These are phyloP conservation scores for Globisporangium megalacanthum DNA, from an alignment of 352 stramenopile genomes.

Conservation along the genomic window DNA sequence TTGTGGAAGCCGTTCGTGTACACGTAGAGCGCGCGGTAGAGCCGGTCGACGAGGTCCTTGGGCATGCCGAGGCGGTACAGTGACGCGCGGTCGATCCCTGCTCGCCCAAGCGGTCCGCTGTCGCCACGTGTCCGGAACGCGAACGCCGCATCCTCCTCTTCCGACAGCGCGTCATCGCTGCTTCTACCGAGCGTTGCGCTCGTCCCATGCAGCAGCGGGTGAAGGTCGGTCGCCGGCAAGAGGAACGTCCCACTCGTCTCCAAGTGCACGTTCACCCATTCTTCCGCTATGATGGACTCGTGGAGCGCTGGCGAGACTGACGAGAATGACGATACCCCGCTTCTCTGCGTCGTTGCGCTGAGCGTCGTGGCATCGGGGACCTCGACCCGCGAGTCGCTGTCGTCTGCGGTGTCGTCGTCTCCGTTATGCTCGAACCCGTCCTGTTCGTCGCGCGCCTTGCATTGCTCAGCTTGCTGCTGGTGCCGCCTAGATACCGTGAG, in stretches of 20 bases:
- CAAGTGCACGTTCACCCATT: slow-evolving; percentile 23
- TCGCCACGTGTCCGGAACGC: slow-evolving; percentile 35
- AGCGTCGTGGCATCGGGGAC: not conserved
- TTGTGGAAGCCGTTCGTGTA: slow-evolving; percentile 85
- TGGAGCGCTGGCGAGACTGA: slow-evolving; percentile 31
- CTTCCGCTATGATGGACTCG: slow-evolving; percentile 43
- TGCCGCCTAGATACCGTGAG: slow-evolving; percentile 15
- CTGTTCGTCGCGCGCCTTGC: slow-evolving; percentile 3
- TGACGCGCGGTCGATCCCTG: slow-evolving; percentile 66
- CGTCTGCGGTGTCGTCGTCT: not conserved
- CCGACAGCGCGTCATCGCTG: slow-evolving; percentile 29
- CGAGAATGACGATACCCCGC: not conserved
- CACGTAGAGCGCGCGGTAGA: slow-evolving; percentile 80
- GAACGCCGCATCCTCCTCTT: slow-evolving; percentile 28
- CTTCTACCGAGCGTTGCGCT: slow-evolving; percentile 14
- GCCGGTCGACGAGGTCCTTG: slow-evolving; percentile 66
- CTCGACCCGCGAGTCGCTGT: not conserved
- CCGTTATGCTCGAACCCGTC: not conserved
- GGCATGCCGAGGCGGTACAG: slow-evolving; percentile 73
- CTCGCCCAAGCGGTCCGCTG: slow-evolving; percentile 38
- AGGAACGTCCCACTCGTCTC: slow-evolving; percentile 47
- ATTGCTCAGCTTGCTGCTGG: slow-evolving; percentile 10
- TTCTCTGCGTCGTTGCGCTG: slow-evolving; percentile 17
- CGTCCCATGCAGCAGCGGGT: slow-evolving; percentile 26
- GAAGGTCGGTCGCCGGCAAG: slow-evolving; percentile 42